phyloP scores from a whole-genome alignment of 2,329 filamentous ascomycete genomes.

The Periconia sp. region DNA sequence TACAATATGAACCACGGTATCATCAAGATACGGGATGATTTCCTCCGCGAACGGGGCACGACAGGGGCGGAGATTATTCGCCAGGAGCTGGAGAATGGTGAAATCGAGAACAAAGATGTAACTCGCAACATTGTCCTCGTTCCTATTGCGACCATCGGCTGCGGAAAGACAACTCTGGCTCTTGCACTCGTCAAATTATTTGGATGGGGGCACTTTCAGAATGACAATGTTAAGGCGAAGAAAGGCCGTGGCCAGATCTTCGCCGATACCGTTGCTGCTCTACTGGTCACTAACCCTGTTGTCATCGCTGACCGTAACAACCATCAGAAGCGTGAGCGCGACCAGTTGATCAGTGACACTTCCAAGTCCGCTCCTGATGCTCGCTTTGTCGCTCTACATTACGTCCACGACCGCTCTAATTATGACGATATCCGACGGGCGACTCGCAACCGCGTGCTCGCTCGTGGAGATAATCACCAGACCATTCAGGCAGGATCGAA shows the following conservation, averaged over 20 bases:
- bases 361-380: conserved; percentile 65
- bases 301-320: conserved; percentile 96
- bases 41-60: conserved; percentile 80
- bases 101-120: conserved; percentile 60
- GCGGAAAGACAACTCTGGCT: conserved; percentile 93
- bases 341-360: conserved; percentile 85
- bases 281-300: conserved; percentile 69
- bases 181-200: conserved; percentile 83
- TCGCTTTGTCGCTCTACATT: conserved; percentile 84
- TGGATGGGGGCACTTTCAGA: conserved; percentile 91
- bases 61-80: conserved; percentile 89
- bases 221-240: conserved; percentile 90
- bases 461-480: conserved; percentile 94
- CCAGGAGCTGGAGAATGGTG: conserved; percentile 66
- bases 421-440: conserved; percentile 75
- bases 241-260: conserved; percentile 78
- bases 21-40: conserved; percentile 87
- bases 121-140: conserved; percentile 78
- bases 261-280: conserved; percentile 70
- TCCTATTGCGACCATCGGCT: conserved; percentile 91
- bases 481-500: conserved; percentile 89
- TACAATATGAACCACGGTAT: conserved; percentile 95
- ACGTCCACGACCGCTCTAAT: conserved; percentile 73
- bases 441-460: conserved; percentile 78
- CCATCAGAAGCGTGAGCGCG: conserved; percentile 83